Evolutionary conservation across 441 rosid species (phyloP), one percentile per base, ranked within the genome.

Genomic region (Metrosideros polymorpha): DNA sequence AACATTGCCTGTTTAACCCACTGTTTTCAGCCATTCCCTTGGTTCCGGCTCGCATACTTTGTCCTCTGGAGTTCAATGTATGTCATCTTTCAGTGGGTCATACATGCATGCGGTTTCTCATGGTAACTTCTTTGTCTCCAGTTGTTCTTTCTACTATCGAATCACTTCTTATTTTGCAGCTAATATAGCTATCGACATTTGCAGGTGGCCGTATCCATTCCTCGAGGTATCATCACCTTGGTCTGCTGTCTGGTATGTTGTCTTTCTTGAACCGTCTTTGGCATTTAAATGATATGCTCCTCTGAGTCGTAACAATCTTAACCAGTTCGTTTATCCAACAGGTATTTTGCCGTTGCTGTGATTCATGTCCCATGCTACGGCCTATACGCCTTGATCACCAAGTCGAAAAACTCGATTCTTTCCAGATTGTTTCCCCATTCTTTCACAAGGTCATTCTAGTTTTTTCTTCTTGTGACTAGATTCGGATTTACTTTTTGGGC

Each of bases 51-150:
- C 1, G 93, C 97, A 15, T 97, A 97, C 87, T 97, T 95, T 84
- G 92, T 97, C 32, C 93, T 89, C 82, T 97, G 98, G 99, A 96
- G 96, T 90, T 94, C 97, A 86, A 75, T 94, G 59, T 97, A 97
- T 49, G 90, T 92, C 50, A 90, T 93, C 84, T 95, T 96, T 91
- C 98, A 95, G 85, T 97, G 99, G 99, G 89, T 92, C 86, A 90
- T 96, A 87, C 99, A 97, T 86, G 96, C 95, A 83, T 92, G 93
- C 85, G 98, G 99, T 12, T 89, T 94, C 86, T 87, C 95, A 83
- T 94, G 98, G 99, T 96, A 93, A 88, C 82, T 83, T 18, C 30
- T 7, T 27, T 14, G 15, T 17, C 22, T 14, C 22, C 0, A 3
- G 12, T n/a, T n/a, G 6, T 15, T 54, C 27, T 59, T 19, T 14